phyloP scores from a whole-genome alignment of 345 rosid species.

The thale cress (Arabidopsis thaliana) region TAIR10.1 NC_003071.7:15040001-15040500 shows the following conservation, averaged over 20 bases:
- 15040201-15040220: not conserved
- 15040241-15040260: not conserved
- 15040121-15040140: slow-evolving; percentile 21
- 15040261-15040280: no score
- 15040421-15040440: no score
- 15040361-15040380: no score
- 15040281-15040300: no score
- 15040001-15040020: slow-evolving; percentile 74
- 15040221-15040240: slow-evolving; percentile 5
- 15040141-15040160: slow-evolving; percentile 7
- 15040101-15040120: slow-evolving; percentile 27
- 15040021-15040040: slow-evolving; percentile 61
- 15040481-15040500: no score
- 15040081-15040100: slow-evolving; percentile 29
- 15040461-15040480: no score
- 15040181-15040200: not conserved
- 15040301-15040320: no score
- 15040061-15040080: slow-evolving; percentile 44
- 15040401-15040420: no score
- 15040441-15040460: no score
- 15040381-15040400: no score
- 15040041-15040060: slow-evolving; percentile 40
- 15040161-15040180: not conserved
- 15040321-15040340: no score
- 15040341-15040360: no score